Evolutionary conservation across 352 stramenopile genomes (phyloP).

Genomic region (Phytophthora quininea): DNA sequence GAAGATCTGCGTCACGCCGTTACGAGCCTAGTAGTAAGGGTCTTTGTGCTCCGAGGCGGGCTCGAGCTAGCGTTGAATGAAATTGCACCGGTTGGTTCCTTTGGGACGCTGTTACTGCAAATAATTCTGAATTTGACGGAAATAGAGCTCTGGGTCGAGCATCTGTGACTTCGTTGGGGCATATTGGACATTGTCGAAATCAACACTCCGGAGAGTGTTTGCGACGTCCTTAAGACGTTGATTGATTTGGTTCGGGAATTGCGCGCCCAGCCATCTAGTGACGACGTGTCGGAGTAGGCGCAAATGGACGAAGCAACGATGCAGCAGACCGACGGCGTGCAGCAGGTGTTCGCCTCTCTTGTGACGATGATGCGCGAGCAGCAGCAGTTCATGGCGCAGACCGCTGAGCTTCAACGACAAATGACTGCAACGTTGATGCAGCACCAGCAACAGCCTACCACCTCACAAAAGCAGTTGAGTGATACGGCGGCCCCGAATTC

Average conservation of each 20-base stretch:
- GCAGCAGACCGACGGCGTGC: neutral
- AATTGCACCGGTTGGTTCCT: neutral
- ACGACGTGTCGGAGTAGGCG: constrained; percentile 6
- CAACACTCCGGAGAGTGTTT: constrained; percentile 8
- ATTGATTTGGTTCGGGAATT: constrained; percentile 11
- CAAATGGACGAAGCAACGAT: constrained; percentile 10
- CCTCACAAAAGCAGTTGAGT: neutral
- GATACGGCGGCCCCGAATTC: neutral
- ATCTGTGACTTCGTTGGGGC: constrained; percentile 7
- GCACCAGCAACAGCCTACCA: constrained; percentile 2
- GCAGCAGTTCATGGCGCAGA: constrained; percentile 16
- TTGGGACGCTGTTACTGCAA: neutral
- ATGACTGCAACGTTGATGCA: constrained; percentile 13
- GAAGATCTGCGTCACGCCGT: constrained; percentile 10
- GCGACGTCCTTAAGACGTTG: constrained; percentile 6
- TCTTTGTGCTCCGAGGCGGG: constrained; percentile 9
- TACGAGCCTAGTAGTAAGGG: constrained; percentile 9
- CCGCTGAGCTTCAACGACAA: constrained; percentile 9
- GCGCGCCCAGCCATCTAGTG: neutral
- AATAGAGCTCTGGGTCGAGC: neutral
- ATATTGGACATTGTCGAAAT: constrained; percentile 1
- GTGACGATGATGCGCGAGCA: constrained; percentile 16
- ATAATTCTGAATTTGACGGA: neutral
- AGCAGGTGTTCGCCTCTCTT: constrained; percentile 13
- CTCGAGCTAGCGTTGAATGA: neutral